phyloP scores from a whole-genome alignment of 2,329 filamentous ascomycete species.

The Aurifilum marmelostoma region DNA sequence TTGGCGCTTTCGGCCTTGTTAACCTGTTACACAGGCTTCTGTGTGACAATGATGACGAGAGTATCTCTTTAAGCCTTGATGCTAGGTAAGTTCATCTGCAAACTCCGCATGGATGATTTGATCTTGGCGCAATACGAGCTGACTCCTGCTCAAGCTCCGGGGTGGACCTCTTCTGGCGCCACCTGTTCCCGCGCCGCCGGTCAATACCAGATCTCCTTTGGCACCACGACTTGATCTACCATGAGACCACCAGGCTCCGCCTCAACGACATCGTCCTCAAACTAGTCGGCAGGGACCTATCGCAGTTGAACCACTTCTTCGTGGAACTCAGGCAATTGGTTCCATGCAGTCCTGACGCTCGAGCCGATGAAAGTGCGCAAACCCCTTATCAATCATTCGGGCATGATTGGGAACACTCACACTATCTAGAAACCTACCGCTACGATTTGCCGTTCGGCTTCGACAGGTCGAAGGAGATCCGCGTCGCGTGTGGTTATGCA shows the following conservation, averaged over 20 bases:
- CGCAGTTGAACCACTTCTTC: constrained; percentile 57
- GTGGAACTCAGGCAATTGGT: constrained; percentile 53
- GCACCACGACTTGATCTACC: constrained; percentile 23
- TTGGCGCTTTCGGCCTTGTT: constrained; percentile 43
- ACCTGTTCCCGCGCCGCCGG: constrained; percentile 64
- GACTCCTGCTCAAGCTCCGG: constrained; percentile 38
- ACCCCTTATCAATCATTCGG: neutral
- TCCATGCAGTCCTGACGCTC: constrained; percentile 44
- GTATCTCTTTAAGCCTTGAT: constrained; percentile 27
- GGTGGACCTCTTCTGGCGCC: constrained; percentile 61
- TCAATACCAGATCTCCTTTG: constrained; percentile 20
- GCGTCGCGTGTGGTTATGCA: constrained; percentile 79
- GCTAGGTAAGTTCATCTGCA: constrained; percentile 24
- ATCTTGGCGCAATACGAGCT: neutral
- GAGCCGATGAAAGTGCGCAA: constrained; percentile 45
- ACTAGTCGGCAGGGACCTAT: constrained; percentile 55
- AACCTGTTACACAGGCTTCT: constrained; percentile 40
- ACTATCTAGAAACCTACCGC: constrained; percentile 48
- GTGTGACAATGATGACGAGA: constrained; percentile 30
- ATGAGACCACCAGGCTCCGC: constrained; percentile 23
- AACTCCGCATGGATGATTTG: too few species aligned
- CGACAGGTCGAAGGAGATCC: constrained; percentile 69
- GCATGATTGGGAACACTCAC: neutral
- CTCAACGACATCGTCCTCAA: constrained; percentile 57
- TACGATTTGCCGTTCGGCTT: constrained; percentile 65